Percentiles rank a stretch among this genome's conserved stretches.
Evolutionary conservation across 2,329 filamentous ascomycete genomes (phyloP).

Genomic region (Orbilia brochopaga): DNA sequence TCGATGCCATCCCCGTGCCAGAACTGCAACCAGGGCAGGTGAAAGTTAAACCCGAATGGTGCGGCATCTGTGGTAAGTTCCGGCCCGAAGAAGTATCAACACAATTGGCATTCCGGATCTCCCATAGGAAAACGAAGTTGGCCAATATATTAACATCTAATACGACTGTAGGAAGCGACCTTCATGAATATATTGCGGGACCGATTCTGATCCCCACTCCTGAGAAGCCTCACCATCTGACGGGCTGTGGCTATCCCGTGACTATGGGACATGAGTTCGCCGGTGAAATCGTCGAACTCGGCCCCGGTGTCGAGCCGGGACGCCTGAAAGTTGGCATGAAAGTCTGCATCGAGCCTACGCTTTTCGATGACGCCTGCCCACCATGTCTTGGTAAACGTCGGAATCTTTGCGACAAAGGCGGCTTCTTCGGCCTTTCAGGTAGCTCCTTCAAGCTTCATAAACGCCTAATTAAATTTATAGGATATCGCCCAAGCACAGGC

Average conservation of each 20-base stretch:
- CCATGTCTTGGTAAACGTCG: conserved; percentile 64
- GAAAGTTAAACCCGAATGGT: conserved; percentile 48
- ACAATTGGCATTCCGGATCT: no score
- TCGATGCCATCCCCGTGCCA: conserved; percentile 35
- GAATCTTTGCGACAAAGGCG: conserved; percentile 67
- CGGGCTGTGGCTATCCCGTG: conserved; percentile 65
- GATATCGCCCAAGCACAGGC: neutral
- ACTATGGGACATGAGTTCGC: conserved; percentile 71
- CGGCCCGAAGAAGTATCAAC: neutral
- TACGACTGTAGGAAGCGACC: conserved; percentile 23
- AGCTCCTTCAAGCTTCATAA: neutral
- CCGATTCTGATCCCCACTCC: conserved; percentile 35
- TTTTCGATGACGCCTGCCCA: conserved; percentile 60
- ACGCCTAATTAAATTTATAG: no score
- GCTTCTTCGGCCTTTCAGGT: conserved; percentile 62
- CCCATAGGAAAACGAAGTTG: neutral
- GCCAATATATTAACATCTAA: neutral
- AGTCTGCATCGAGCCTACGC: conserved; percentile 67
- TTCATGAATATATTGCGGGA: conserved; percentile 43
- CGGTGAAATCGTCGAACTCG: conserved; percentile 67
- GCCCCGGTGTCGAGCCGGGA: conserved; percentile 59
- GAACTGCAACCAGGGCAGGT: conserved; percentile 39
- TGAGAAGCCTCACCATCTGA: conserved; percentile 62
- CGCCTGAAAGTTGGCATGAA: conserved; percentile 64
- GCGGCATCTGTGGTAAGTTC: conserved; percentile 45